Evolutionary conservation across 1,139 yeast genomes (phyloP).

Genomic region (Saccharomyces hybrid): DNA sequence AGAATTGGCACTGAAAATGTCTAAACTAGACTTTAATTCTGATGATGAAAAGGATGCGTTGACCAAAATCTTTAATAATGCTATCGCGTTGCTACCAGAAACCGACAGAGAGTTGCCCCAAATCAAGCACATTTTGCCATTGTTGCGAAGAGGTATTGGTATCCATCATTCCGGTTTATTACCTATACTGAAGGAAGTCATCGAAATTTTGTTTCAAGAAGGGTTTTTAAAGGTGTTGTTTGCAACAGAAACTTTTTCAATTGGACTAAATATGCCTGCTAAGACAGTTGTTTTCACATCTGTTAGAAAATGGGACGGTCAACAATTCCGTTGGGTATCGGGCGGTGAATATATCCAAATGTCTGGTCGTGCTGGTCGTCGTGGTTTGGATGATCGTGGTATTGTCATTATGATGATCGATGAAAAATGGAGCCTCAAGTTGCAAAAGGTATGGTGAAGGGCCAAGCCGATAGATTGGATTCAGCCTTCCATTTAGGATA

Average conservation of each 20-base stretch:
- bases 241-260: slow-evolving; percentile 97
- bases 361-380: slow-evolving; percentile 99
- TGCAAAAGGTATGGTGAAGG: slow-evolving; percentile 98
- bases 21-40: slow-evolving; percentile 84
- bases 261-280: slow-evolving; percentile 97
- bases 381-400: slow-evolving; percentile 98
- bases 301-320: slow-evolving; percentile 97
- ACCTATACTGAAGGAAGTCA: slow-evolving; percentile 92
- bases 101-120: slow-evolving; percentile 89
- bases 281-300: slow-evolving; percentile 96
- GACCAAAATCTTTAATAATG: slow-evolving; percentile 81
- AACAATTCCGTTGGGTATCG: slow-evolving; percentile 94
- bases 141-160: slow-evolving; percentile 91
- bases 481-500: slow-evolving; percentile 96
- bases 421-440: slow-evolving; percentile 98
- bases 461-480: slow-evolving; percentile 92
- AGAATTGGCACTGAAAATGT: slow-evolving; percentile 85
- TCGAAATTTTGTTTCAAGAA: slow-evolving; percentile 93
- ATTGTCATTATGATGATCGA: slow-evolving; percentile 98
- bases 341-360: slow-evolving; percentile 99
- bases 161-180: slow-evolving; percentile 95
- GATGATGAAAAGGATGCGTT: slow-evolving; percentile 89
- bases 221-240: slow-evolving; percentile 88
- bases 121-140: slow-evolving; percentile 80
- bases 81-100: slow-evolving; percentile 79